phyloP scores from a whole-genome alignment of 495 filamentous ascomycete genomes.

The Penicillium canariense region DNA sequence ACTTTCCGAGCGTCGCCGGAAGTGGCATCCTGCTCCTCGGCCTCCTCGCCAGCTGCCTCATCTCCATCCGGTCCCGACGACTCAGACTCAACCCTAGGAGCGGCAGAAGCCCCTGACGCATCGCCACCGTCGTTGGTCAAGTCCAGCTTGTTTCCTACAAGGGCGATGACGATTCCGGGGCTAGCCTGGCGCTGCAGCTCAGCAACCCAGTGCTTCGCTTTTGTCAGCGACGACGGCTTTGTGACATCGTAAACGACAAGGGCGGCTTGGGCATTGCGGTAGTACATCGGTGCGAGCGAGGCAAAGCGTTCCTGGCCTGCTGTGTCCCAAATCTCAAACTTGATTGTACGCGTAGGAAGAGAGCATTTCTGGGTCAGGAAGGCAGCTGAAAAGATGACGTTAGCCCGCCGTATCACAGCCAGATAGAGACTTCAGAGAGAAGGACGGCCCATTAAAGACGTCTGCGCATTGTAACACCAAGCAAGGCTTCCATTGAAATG shows the following conservation, averaged over 20 bases:
- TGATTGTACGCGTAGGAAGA: conserved; percentile 93
- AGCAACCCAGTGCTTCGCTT: conserved; percentile 98
- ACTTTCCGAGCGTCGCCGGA: conserved; percentile 83
- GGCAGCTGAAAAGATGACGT: conserved; percentile 64
- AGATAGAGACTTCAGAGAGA: not conserved
- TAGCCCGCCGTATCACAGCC: conserved; percentile 20
- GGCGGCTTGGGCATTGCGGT: conserved; percentile 98
- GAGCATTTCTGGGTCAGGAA: conserved; percentile 99
- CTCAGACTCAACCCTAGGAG: conserved; percentile 26
- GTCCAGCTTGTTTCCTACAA: conserved; percentile 97
- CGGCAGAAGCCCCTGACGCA: conserved; percentile 31
- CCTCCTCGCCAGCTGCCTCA: conserved; percentile 41
- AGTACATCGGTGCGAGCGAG: conserved; percentile 97
- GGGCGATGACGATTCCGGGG: conserved; percentile 94
- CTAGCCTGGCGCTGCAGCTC: conserved; percentile 97
- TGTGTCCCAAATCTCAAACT: conserved; percentile 99
- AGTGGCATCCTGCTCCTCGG: conserved; percentile 59
- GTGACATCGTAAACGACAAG: conserved; percentile 98
- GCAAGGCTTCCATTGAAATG: not conserved
- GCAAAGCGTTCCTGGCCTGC: conserved; percentile 98
- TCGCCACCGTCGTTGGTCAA: conserved; percentile 61
- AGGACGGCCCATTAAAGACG: not conserved
- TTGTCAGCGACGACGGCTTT: conserved; percentile 90
- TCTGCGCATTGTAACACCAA: not conserved
- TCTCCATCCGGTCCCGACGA: conserved; percentile 34